These are phyloP conservation scores for Pseudonectria buxi DNA, from an alignment of 2,329 filamentous ascomycete genomes.

Conservation along the genomic window DNA sequence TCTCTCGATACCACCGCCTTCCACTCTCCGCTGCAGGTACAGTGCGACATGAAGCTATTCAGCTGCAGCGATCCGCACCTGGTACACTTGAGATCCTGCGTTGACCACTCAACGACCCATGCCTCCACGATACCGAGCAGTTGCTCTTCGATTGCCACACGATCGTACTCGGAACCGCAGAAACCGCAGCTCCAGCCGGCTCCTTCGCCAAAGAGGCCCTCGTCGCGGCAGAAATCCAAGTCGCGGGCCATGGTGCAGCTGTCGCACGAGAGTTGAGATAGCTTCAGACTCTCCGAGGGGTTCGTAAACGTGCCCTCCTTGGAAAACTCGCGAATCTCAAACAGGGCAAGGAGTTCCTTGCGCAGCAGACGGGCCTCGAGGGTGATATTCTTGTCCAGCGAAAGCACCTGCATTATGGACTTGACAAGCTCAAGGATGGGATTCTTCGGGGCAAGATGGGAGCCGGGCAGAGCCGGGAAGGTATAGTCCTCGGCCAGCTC, in stretches of 20 bases:
- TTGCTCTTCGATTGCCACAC: constrained; percentile 76
- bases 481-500: constrained; percentile 81
- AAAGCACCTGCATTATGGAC: constrained; percentile 83
- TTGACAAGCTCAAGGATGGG: constrained; percentile 89
- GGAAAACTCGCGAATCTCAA: constrained; percentile 92
- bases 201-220: constrained; percentile 55
- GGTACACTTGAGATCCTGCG: constrained; percentile 79
- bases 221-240: constrained; percentile 86
- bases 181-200: constrained; percentile 68
- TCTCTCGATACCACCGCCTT: constrained; percentile 60
- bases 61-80: constrained; percentile 66
- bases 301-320: constrained; percentile 83
- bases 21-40: constrained; percentile 87
- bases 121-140: constrained; percentile 72
- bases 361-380: constrained; percentile 82
- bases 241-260: constrained; percentile 86
- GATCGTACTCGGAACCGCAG: constrained; percentile 69
- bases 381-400: constrained; percentile 81
- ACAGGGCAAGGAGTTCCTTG: constrained; percentile 81
- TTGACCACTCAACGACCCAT: constrained; percentile 71
- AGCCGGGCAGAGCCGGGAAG: constrained; percentile 75
- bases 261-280: constrained; percentile 75
- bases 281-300: constrained; percentile 66
- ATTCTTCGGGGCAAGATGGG: constrained; percentile 49
- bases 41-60: constrained; percentile 97